Conservation (phyloP, 768 basidiomycete species). For the Heimioporus sp. region DNA sequence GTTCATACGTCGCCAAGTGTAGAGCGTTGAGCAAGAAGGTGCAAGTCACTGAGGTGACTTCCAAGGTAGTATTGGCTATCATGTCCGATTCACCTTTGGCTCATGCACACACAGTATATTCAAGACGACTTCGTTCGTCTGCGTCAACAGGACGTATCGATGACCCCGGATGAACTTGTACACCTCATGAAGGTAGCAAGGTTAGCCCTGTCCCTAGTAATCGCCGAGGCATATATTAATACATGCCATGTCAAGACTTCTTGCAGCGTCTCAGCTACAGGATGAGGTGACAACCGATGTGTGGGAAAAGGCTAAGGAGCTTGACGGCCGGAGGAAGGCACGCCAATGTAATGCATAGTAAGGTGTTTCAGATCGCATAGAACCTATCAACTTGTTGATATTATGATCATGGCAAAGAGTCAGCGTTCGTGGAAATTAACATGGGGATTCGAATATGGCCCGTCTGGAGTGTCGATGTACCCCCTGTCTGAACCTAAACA, state of each 20-base stretch:
- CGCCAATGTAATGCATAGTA: constrained; percentile 10
- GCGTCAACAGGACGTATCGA: constrained; percentile 36
- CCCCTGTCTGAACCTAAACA: background rate
- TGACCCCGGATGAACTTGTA: constrained; percentile 61
- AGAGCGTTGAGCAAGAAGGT: constrained; percentile 47
- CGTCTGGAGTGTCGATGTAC: background rate
- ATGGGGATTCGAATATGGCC: background rate
- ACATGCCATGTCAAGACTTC: constrained; percentile 41
- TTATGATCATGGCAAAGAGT: background rate
- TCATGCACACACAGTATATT: constrained; percentile 50
- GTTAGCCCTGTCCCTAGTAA: constrained; percentile 36
- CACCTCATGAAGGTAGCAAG: constrained; percentile 67
- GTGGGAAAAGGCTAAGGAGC: constrained; percentile 64
- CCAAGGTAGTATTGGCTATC: constrained; percentile 45
- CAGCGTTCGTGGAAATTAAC: background rate
- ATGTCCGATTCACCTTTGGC: background rate
- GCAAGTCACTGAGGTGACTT: constrained; percentile 49
- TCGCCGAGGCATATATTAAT: background rate
- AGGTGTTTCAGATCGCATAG: background rate
- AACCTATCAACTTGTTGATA: background rate
- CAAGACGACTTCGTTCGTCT: constrained; percentile 69
- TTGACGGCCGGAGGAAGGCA: constrained; percentile 47
- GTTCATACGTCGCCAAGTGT: constrained; percentile 59
- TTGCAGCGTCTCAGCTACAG: constrained; percentile 61
- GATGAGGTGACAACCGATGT: constrained; percentile 50